Percentiles rank a stretch among this genome's conserved stretches.
phyloP scores from a whole-genome alignment of 495 filamentous ascomycete genomes.

The Lepidopterella palustris region DNA sequence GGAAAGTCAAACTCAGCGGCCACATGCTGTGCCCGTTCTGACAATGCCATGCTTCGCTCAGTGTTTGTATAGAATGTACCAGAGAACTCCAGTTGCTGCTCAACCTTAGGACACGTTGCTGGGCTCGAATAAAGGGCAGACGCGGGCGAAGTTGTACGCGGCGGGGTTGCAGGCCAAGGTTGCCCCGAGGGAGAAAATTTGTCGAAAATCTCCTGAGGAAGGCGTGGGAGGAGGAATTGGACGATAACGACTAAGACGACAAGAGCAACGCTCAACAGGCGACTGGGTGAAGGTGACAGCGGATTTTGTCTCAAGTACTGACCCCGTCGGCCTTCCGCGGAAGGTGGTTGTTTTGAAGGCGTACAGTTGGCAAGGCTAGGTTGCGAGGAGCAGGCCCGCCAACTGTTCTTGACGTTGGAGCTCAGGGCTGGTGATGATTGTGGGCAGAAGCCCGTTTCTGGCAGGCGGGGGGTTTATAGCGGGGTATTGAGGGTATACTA shows the following conservation, averaged over 20 bases:
- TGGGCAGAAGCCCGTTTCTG: background rate
- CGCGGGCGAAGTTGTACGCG: conserved; percentile 6
- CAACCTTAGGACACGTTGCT: conserved; percentile 13
- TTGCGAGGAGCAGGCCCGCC: conserved; percentile 6
- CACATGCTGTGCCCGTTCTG: conserved; percentile 69
- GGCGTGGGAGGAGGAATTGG: conserved; percentile 25
- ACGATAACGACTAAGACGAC: conserved; percentile 16
- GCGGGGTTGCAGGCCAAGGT: conserved; percentile 17
- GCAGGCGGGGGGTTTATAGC: conserved; percentile 5
- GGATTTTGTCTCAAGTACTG: conserved; percentile 4
- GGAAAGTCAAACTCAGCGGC: conserved; percentile 82
- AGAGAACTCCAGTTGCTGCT: conserved; percentile 15
- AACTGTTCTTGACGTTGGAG: conserved; percentile 7
- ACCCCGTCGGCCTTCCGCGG: background rate
- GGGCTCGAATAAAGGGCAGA: conserved; percentile 9
- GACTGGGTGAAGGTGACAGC: conserved; percentile 5
- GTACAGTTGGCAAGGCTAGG: conserved; percentile 10
- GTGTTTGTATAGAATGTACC: conserved; percentile 23
- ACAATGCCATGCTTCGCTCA: conserved; percentile 48
- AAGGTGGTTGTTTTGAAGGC: background rate
- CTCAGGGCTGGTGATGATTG: background rate
- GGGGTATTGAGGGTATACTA: background rate
- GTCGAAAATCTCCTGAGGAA: conserved; percentile 13
- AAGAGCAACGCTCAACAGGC: conserved; percentile 14
- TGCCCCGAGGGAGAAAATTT: conserved; percentile 3